phyloP scores from a whole-genome alignment of 108 stramenopile genomes.

The Pseudonitzschia multistriata region DNA sequence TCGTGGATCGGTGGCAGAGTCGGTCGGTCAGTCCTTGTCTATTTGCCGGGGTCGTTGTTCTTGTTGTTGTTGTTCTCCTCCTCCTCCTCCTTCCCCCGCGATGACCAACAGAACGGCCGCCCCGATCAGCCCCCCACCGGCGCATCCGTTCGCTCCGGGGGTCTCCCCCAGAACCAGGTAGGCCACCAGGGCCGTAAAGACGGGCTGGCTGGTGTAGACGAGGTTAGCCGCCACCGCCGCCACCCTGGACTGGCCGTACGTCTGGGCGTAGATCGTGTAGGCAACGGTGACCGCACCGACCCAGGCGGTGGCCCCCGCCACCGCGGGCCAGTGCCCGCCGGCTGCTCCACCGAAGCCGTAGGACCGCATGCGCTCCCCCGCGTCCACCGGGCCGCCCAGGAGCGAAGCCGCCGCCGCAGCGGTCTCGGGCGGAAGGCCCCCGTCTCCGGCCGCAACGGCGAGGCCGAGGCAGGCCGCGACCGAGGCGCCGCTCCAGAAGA shows the following conservation, averaged over 20 bases:
- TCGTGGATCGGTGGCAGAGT: no score
- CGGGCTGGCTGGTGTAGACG: slow-evolving; percentile 82
- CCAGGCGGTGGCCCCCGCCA: slow-evolving; percentile 61
- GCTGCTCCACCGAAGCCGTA: not conserved
- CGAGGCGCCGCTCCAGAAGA: slow-evolving; percentile 40
- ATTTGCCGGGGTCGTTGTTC: slow-evolving; percentile 2
- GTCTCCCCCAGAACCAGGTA: slow-evolving; percentile 68
- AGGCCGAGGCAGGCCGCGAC: not conserved
- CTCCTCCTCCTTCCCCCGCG: not conserved
- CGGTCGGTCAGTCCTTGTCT: not conserved
- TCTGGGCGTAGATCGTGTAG: slow-evolving; percentile 84
- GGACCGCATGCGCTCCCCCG: not conserved
- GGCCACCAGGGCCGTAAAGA: slow-evolving; percentile 81
- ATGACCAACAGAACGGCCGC: slow-evolving; percentile 60
- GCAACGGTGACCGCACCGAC: slow-evolving; percentile 78
- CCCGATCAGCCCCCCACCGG: slow-evolving; percentile 70
- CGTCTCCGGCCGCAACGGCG: not conserved
- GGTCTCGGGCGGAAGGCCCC: not conserved
- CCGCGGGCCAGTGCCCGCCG: not conserved
- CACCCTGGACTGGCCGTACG: slow-evolving; percentile 74
- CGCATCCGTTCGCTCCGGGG: slow-evolving; percentile 49
- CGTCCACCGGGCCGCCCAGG: not conserved
- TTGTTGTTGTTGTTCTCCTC: slow-evolving; percentile 7
- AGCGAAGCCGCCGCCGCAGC: not conserved
- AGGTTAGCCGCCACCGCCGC: slow-evolving; percentile 75